phyloP scores from a whole-genome alignment of 306 rosid species.

The Cucumis cinereus region DNA sequence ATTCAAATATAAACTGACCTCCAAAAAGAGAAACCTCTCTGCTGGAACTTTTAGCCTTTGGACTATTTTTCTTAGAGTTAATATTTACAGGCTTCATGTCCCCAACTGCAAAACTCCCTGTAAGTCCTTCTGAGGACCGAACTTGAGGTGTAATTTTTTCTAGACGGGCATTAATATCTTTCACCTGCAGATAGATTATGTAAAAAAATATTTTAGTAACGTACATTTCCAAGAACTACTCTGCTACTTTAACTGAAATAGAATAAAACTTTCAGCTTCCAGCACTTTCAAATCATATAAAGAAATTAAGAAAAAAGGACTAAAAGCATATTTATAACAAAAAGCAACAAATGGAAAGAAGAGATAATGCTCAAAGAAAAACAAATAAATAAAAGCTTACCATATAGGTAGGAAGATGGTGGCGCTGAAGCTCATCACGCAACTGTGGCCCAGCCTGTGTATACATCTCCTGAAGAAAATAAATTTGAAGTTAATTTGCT shows the following conservation, averaged over 20 bases:
- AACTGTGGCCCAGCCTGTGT: conserved; percentile 88
- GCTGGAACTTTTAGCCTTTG: conserved; percentile 75
- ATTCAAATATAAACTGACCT: conserved; percentile 41
- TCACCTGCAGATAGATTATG: conserved; percentile 43
- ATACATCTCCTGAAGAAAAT: conserved; percentile 76
- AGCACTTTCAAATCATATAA: background rate
- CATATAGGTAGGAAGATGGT: conserved; percentile 75
- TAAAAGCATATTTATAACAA: background rate
- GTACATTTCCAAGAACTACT: background rate
- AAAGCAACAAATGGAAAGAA: background rate
- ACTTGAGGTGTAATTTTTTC: conserved; percentile 87
- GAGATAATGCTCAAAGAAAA: background rate
- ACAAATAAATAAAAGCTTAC: conserved; percentile 22
- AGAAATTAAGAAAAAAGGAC: background rate
- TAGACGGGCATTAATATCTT: conserved; percentile 86
- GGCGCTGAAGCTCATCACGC: conserved; percentile 90
- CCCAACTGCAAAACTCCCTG: conserved; percentile 48
- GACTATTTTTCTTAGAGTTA: conserved; percentile 80
- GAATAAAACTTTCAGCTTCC: background rate
- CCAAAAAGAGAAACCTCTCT: conserved; percentile 69
- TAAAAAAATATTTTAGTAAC: background rate
- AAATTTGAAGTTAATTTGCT: background rate
- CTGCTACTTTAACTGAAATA: background rate
- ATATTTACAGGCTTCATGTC: conserved; percentile 49
- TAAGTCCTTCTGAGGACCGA: conserved; percentile 53